A percentile compares a stretch with the other conserved stretches of the same genome.
phyloP scores from a whole-genome alignment of 208 protist species.

The Wallacemonas sp. region DNA sequence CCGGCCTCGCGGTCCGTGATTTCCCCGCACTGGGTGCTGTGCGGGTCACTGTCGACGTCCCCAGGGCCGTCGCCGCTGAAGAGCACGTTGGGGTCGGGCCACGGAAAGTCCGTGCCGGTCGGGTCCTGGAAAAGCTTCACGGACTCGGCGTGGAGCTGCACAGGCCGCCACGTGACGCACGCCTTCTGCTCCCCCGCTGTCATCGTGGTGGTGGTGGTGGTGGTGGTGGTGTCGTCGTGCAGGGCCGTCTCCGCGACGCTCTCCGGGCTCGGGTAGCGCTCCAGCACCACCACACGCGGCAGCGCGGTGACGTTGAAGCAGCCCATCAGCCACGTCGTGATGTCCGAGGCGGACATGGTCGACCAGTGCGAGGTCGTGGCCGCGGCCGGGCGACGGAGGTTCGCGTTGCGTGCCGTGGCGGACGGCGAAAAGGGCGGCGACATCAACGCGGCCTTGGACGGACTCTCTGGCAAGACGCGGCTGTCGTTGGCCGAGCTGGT shows the following conservation, averaged over 20 bases:
- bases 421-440: slow-evolving; percentile 17
- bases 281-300: slow-evolving; percentile 57
- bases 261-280: slow-evolving; percentile 19
- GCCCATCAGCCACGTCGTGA: slow-evolving; percentile 15
- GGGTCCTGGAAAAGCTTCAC: slow-evolving; percentile 33
- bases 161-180: slow-evolving; percentile 27
- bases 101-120: slow-evolving; percentile 39
- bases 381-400: not conserved
- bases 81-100: slow-evolving; percentile 20
- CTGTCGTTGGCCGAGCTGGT: not conserved
- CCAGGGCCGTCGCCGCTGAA: slow-evolving; percentile 7
- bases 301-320: slow-evolving; percentile 55
- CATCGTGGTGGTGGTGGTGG: not conserved
- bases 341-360: not conserved
- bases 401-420: not conserved
- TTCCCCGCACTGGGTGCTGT: not conserved
- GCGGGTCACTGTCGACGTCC: slow-evolving; percentile 8
- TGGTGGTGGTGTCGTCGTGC: no score
- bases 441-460: not conserved
- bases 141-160: slow-evolving; percentile 39
- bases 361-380: not conserved
- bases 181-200: not conserved
- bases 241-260: no score
- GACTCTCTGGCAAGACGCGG: not conserved
- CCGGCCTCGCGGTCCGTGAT: not conserved